A percentile compares a stretch with the other conserved stretches of the same genome.
Conservation (phyloP, 768 basidiomycete genomes). For the Termitomyces sp. region DNA sequence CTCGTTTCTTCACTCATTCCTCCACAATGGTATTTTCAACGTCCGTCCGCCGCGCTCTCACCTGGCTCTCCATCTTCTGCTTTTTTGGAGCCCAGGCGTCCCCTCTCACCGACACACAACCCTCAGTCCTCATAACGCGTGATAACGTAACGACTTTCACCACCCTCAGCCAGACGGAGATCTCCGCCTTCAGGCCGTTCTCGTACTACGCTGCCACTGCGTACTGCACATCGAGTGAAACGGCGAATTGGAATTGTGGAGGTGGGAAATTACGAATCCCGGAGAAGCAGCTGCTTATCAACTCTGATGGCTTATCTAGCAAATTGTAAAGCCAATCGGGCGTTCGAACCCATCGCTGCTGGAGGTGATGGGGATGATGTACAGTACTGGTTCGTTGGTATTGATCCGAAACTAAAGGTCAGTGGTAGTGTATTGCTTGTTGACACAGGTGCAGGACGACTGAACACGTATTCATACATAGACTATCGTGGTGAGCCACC, state of each 20-base stretch:
- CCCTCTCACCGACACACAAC: constrained; percentile 7
- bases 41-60: constrained; percentile 1
- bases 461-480: not conserved
- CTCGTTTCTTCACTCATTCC: not conserved
- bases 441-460: not conserved
- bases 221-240: constrained; percentile 41
- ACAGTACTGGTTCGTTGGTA: constrained; percentile 38
- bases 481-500: constrained; percentile 17
- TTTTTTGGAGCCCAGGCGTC: not conserved
- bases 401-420: constrained; percentile 19
- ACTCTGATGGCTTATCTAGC: constrained; percentile 16
- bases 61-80: not conserved
- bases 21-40: constrained; percentile 10
- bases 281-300: not conserved
- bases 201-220: constrained; percentile 48
- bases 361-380: constrained; percentile 43
- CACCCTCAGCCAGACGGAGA: constrained; percentile 34
- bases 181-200: constrained; percentile 42
- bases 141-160: constrained; percentile 37
- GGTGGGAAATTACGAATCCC: constrained; percentile 12
- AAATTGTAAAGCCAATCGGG: constrained; percentile 43
- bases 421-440: not conserved
- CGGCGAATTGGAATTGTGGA: constrained; percentile 53
- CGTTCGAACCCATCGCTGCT: constrained; percentile 39
- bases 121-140: constrained; percentile 20